These are phyloP conservation scores for Vitis rupestris DNA, from an alignment of 164 flowering plant genomes.

Conservation along the genomic window DNA sequence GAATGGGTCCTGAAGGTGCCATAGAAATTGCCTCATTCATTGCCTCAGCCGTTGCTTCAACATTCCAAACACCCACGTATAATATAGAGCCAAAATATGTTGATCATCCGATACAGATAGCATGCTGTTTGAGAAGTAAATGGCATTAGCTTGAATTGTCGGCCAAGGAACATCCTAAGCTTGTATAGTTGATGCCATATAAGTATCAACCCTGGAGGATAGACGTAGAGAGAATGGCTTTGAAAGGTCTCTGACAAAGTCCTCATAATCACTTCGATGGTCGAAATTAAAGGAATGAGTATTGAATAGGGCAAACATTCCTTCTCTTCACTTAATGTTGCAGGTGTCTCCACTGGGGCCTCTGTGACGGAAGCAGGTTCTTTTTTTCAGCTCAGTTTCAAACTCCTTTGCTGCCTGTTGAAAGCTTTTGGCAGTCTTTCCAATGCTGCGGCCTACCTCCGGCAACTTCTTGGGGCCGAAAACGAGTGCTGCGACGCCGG, in stretches of 20 bases:
- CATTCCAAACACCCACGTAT: constrained; percentile 50
- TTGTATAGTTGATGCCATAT: constrained; percentile 80
- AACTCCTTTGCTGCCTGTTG: constrained; percentile 52
- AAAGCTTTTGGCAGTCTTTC: constrained; percentile 91
- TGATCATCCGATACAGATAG: constrained; percentile 74
- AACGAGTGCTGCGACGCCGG: constrained; percentile 83
- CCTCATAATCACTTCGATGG: constrained; percentile 83
- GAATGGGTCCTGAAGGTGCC: no score
- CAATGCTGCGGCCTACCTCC: constrained; percentile 78
- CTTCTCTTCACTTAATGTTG: constrained; percentile 20
- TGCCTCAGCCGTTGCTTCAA: no score
- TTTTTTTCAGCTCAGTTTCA: no score
- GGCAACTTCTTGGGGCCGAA: constrained; percentile 96
- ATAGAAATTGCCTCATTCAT: no score
- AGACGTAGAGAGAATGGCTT: constrained; percentile 57
- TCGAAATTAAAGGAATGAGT: constrained; percentile 65
- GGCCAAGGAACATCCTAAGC: constrained; percentile 98
- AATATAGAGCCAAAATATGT: constrained; percentile 56
- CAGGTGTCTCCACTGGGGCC: no score
- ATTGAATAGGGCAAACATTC: constrained; percentile 40
- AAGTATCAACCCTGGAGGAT: constrained; percentile 58
- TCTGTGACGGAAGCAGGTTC: no score
- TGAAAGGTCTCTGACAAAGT: constrained; percentile 70
- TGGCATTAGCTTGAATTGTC: constrained; percentile 89
- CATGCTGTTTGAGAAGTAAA: constrained; percentile 71